Base-by-base conservation (phyloP, 257 asterid genomes). In the Prunella vulgaris region DNA sequence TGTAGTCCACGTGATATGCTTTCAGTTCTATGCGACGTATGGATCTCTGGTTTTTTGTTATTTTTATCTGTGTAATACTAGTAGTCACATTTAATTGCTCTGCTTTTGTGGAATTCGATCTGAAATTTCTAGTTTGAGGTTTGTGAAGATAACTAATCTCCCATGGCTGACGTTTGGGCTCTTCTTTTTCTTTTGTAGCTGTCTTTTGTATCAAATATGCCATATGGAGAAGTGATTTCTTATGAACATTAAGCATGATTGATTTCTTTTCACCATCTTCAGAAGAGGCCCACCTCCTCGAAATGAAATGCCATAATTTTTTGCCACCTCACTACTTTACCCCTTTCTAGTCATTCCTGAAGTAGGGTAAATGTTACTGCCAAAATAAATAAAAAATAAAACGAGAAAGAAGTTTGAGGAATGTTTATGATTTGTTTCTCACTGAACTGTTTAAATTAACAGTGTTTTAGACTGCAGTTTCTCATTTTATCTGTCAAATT, bases 1-100 rank as follows among this genome's bases (percentile, higher is more conserved):
- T 85, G 93, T 53, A 76, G 73, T 76, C 89, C 98, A 5, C 95
- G 97, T 0, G 98, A 93, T 54, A 86, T 90, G 98, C 89, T 90
- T 72, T 66, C 98, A 14, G 76, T 88, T 77, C 85, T 93, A 35
- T 87, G 87, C 66, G 97, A 83, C 82, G 98, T 93, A 76, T 54
- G 32, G 59, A 46, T 22, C 28, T 68, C 64, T 72, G 66, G 52
- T 52, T 77, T 52, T 77, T 30, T 48, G 21, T 15, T 62, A 18
- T 51, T 24, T n/a, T 71, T n/a, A 21, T 64, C 52, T 20, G 51
- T 6, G 17, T 46, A 17, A 58, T 70, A 7, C 18, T 56, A 12
- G 64, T 38, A 33, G 18, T 46, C 10, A 17, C 37, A 17, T 42
- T 57, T 57, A 17, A 5, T 20, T 69, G 46, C 70, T 65, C 46